These are phyloP conservation scores for Termitomyces sp. DNA, from an alignment of 768 basidiomycete genomes.

Conservation along the genomic window DNA sequence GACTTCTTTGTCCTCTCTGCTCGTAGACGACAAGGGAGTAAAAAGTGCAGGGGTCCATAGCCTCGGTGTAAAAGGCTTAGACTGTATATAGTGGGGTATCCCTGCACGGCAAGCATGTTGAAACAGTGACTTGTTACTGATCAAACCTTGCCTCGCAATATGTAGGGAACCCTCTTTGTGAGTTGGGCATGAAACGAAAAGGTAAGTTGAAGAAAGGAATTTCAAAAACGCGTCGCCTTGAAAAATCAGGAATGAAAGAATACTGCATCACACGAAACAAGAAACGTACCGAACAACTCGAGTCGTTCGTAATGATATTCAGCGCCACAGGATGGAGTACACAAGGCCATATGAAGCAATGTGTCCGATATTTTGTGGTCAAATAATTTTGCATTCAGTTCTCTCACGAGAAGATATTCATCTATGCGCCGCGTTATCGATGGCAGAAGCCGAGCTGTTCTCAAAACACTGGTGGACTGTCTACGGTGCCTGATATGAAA, in stretches of 20 bases:
- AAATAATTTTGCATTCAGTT: constrained; percentile 70
- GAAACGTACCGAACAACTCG: constrained; percentile 70
- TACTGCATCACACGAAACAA: background rate
- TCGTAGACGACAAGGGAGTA: constrained; percentile 2
- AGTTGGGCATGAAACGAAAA: constrained; percentile 64
- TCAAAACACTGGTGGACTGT: constrained; percentile 44
- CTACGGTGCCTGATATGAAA: background rate
- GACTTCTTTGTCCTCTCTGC: background rate
- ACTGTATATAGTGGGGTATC: constrained; percentile 70
- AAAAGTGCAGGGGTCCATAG: constrained; percentile 57
- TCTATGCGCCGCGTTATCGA: constrained; percentile 71
- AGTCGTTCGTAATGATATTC: constrained; percentile 81
- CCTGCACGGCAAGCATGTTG: constrained; percentile 48
- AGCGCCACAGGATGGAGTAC: constrained; percentile 61
- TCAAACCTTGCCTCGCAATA: constrained; percentile 56
- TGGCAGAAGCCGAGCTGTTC: constrained; percentile 66
- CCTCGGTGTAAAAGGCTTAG: constrained; percentile 63
- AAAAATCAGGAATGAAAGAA: constrained; percentile 4
- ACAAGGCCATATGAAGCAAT: constrained; percentile 60
- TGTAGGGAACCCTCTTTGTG: constrained; percentile 67
- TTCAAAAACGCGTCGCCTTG: constrained; percentile 83
- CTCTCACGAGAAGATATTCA: constrained; percentile 68
- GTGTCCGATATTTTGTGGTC: constrained; percentile 54
- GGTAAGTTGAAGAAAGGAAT: constrained; percentile 66
- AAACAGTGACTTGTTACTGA: constrained; percentile 69